Base-by-base conservation (phyloP, 1,284 basidiomycete genomes). In the Butyriboletus pseudospeciosus region DNA sequence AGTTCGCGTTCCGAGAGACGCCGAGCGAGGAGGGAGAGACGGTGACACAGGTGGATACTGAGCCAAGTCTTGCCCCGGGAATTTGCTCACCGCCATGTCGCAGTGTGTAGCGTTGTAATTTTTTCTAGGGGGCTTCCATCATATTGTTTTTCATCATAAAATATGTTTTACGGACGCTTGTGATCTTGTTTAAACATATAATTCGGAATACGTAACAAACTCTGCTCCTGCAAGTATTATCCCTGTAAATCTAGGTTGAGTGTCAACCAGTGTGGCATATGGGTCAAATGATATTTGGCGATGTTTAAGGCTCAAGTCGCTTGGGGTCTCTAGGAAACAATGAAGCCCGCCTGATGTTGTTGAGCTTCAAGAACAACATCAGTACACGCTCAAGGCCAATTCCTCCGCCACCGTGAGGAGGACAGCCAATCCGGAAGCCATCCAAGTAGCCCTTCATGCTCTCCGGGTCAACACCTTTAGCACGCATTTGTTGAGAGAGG, bases 251-350 rank as follows among this genome's bases (percentile, higher is more conserved):
- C 46, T 57, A 64, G 40, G 39, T 51, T 16, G 39, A 39, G 47
- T 47, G 44, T 35, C 51, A 43, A 47, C 58, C 44, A 49, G 35
- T 42, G 38, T 40, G 53, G 45, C 47, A 30, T 51, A 10, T 30
- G 5, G 26, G 7, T 14, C 14, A 7, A 35, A 13, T 30, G 6
- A 43, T 28, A 7, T 17, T 41, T 4, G 4, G 13, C 26, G 20
- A 58, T 74, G 20, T 58, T 73, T 72, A 90, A 48, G 87, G 87
- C 62, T 89, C 87, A 57, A 90, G 73, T 55, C 87, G 79, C 73
- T 88, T 90, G 56, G 94, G 94, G 76, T 96, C 94, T 68, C 94
- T 85, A 28, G 97, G 97, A 87, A 99, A 99, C 70, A 98, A 74
- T 47, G 89, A 92, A 25, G 94, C 94, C 50, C 94, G 80, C 55